Percentiles rank a stretch among this genome's conserved stretches.
Evolutionary conservation across 2,329 filamentous ascomycete species (phyloP).

Genomic region (Dactylellina cionopaga): DNA sequence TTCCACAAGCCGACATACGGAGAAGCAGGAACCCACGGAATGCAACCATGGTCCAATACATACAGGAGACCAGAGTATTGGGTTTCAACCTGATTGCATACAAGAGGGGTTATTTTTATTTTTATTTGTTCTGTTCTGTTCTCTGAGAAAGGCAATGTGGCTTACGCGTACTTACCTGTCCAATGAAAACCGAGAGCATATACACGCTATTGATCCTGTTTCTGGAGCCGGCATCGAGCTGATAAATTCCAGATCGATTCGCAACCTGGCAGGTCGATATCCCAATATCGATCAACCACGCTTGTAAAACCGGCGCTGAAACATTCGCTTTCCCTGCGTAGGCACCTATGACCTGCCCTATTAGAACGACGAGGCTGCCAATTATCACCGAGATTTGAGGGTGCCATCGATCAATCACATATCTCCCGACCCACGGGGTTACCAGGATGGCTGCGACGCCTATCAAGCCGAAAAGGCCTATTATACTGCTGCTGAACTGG

Average conservation of each 20-base stretch:
- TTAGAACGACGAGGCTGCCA: constrained; percentile 69
- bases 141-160: neutral
- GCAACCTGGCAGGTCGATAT: constrained; percentile 78
- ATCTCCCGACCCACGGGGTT: constrained; percentile 75
- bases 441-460: constrained; percentile 75
- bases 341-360: constrained; percentile 74
- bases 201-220: constrained; percentile 85
- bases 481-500: constrained; percentile 72
- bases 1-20: constrained; percentile 3
- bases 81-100: constrained; percentile 2
- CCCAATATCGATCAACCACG: constrained; percentile 75
- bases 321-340: constrained; percentile 74
- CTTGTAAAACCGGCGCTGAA: constrained; percentile 77
- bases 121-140: neutral
- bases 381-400: constrained; percentile 75
- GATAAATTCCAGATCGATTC: constrained; percentile 76
- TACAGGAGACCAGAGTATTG: constrained; percentile 19
- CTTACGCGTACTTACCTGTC: constrained; percentile 72
- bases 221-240: constrained; percentile 74
- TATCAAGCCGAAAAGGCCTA: constrained; percentile 82
- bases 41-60: constrained; percentile 37
- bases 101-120: neutral
- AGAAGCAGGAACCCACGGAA: constrained; percentile 45
- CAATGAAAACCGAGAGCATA: constrained; percentile 79
- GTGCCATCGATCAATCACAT: constrained; percentile 75